Base-by-base conservation (phyloP, 352 stramenopile species). In the Globisporangium iwayamae region DNA sequence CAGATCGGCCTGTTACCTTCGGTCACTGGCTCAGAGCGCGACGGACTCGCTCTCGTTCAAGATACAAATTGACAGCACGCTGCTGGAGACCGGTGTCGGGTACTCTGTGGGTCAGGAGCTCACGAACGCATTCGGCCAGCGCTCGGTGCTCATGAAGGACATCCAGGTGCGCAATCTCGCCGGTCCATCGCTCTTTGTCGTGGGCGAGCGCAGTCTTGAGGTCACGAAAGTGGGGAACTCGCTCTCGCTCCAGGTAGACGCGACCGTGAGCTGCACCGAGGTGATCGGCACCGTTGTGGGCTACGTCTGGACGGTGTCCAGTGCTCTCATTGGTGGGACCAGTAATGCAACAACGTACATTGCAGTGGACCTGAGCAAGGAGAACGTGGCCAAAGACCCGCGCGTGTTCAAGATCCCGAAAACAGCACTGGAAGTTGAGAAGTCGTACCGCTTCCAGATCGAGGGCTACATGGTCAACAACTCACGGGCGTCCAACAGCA, bases 371-470 rank as follows among this genome's bases (percentile, higher is more conserved):
- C 65, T 89, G 20, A 84, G 72, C 28, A 65, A 71, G 10, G 73
- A 67, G 28, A 90, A 91, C 53, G 73, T 68, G 0, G 84, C 82
- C n/a, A 75, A 77, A 48, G 79, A 91, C 45, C 81, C 84, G 4
- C 78, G 81, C 13, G 66, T 83, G 6, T 93, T 90, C 50, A 77
- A 72, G 16, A 55, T 91, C 0, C 53, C 72, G 0, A 68, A 78
- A 2, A 69, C 75, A 4, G 54, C 65, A 9, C 60, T 93, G 0
- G 60, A 73, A 18, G 66, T 69, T 5, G 74, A 71, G 2, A 68
- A 66, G n/a, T 78, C 72, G 2, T 91, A 91, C 51, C 76, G 67
- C n/a, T 87, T 93, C 52, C 71, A 64, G 20, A 63, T 77, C 25
- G 75, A 88, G n/a, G 81, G 75, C 1, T 87, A 73, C 39, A 82